Base-by-base conservation (phyloP, 148 eudicot genomes). In the Cornus suecica region DNA sequence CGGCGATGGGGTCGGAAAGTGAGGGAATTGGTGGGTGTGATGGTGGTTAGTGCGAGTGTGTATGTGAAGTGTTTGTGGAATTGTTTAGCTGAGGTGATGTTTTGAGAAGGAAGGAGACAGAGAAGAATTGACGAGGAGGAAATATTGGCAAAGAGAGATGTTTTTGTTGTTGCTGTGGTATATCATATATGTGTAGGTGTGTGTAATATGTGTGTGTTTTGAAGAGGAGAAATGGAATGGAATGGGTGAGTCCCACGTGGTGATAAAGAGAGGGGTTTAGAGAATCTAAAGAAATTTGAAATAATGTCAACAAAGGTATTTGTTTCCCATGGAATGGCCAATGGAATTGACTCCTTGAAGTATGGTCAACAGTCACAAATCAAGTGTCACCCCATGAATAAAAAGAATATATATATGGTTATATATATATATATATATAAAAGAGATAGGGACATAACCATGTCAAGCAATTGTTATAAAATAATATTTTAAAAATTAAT, bases 41-140 rank as follows among this genome's bases (percentile, higher is more conserved):
- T 22, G 42, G 1, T 15, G 0, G 27, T 11, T 37, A 42, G 24
- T n/a, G 32, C 51, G 31, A 68, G 23, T 10, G 24, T 62, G 32
- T 24, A 1, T 2, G 63, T 56, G 7, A 48, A 54, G 29, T 71
- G 75, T 63, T 77, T 65, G 70, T 65, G 10, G 18, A 77, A 63
- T 22, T 77, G 80, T 65, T 31, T 32, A 71, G 54, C 65, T 48
- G 75, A 77, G 20, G 74, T 37, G 70, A 64, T 20, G 75, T 29
- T 30, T 52, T 27, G 74, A 61, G 31, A 20, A 11, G 16, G 23
- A 64, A 42, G 51, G 37, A 24, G 28, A n/a, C 67, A 31, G 22
- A 51, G 27, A 54, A 4, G 14, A 13, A 6, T 8, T 18, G 23
- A 9, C 4, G 23, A n/a, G 25, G 24, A 20, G n/a, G 2, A 31